Conservation (phyloP, 2,329 filamentous ascomycete genomes). For the Scortechinia acanthostroma region DNA sequence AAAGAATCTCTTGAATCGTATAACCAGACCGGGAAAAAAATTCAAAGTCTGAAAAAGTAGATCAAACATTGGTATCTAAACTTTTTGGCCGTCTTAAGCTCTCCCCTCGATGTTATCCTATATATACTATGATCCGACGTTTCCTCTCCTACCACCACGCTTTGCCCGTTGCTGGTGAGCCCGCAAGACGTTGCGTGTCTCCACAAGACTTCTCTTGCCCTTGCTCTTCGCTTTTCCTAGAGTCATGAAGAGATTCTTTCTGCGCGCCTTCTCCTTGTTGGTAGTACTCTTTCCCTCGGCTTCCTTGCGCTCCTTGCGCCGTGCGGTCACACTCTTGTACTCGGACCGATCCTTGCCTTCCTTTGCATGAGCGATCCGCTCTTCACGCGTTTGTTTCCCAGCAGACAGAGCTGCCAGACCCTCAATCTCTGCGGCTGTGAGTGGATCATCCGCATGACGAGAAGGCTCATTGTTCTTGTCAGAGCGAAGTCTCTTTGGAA, state of each 20-base stretch:
- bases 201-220: conserved; percentile 85
- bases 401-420: background rate
- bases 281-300: conserved; percentile 89
- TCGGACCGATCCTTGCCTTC: conserved; percentile 1
- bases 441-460: background rate
- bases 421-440: background rate
- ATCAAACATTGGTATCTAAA: no score
- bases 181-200: conserved; percentile 74
- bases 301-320: conserved; percentile 53
- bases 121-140: conserved; percentile 26
- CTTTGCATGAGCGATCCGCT: background rate
- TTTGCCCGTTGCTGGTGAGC: conserved; percentile 79
- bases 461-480: background rate
- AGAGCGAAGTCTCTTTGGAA: background rate
- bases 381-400: background rate
- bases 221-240: conserved; percentile 91
- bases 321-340: conserved; percentile 38
- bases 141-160: conserved; percentile 75
- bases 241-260: conserved; percentile 99
- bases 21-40: no score
- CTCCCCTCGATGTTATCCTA: no score
- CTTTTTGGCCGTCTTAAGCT: no score
- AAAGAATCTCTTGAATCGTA: no score
- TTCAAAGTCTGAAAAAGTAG: no score
- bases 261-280: conserved; percentile 90